Evolutionary conservation across 805 yeast genomes (phyloP).

Genomic region (Yarrowia alimentaria): DNA sequence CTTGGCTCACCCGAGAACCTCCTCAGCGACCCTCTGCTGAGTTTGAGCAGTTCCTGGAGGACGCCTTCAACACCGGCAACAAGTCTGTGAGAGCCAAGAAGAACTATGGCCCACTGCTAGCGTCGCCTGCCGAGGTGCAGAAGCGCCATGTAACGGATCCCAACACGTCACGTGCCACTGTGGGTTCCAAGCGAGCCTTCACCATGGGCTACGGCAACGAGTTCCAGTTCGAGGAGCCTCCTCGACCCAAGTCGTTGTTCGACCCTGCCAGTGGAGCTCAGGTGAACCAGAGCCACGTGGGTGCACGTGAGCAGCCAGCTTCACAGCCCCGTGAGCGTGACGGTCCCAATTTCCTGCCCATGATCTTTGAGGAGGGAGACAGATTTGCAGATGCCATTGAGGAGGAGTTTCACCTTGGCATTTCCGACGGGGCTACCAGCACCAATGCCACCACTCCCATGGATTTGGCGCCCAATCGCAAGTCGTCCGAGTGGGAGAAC

Average conservation of each 20-base stretch:
- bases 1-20: slow-evolving; percentile 13
- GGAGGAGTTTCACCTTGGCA: slow-evolving; percentile 39
- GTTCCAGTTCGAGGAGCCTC: slow-evolving; percentile 2
- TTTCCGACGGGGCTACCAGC: slow-evolving; percentile 30
- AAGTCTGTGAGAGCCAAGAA: slow-evolving; percentile 20
- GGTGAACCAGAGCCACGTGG: no score
- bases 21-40: neutral
- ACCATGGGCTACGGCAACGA: slow-evolving; percentile 17
- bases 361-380: slow-evolving; percentile 43
- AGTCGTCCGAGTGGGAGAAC: slow-evolving; percentile 24
- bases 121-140: neutral
- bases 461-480: slow-evolving; percentile 10
- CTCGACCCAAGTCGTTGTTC: slow-evolving; percentile 12
- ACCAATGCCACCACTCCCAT: slow-evolving; percentile 22
- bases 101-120: slow-evolving; percentile 10
- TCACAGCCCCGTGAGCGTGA: slow-evolving; percentile 13
- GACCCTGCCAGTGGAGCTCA: no score
- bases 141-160: slow-evolving; percentile 21
- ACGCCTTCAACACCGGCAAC: slow-evolving; percentile 24
- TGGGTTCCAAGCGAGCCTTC: slow-evolving; percentile 13
- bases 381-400: slow-evolving; percentile 43
- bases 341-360: slow-evolving; percentile 38
- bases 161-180: no score
- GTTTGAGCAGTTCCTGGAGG: slow-evolving; percentile 21
- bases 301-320: no score